phyloP scores from a whole-genome alignment of 306 rosid species.

The Benincasa hispida region DNA sequence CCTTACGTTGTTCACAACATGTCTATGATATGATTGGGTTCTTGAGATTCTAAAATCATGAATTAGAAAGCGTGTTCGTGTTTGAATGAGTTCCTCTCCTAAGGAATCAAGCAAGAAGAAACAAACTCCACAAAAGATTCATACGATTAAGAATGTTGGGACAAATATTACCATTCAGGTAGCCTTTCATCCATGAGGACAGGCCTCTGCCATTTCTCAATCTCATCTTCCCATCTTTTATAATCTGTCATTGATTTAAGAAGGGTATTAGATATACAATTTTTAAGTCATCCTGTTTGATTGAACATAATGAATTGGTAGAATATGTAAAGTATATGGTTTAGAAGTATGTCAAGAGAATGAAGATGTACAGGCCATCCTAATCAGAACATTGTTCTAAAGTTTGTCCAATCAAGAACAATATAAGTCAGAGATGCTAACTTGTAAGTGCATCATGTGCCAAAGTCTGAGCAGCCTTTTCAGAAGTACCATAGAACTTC shows the following conservation, averaged over 20 bases:
- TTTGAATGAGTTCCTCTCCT: background rate
- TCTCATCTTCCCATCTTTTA: constrained; percentile 94
- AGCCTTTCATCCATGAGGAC: constrained; percentile 64
- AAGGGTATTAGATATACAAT: constrained; percentile 9
- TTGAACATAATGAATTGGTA: background rate
- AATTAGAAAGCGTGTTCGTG: background rate
- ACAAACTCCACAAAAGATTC: background rate
- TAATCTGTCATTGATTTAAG: constrained; percentile 47
- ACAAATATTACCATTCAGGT: constrained; percentile 69
- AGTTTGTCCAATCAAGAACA: constrained; percentile 6
- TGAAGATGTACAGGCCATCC: background rate
- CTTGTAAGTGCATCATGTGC: constrained; percentile 90
- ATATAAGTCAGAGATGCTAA: constrained; percentile 25
- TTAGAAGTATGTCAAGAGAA: background rate
- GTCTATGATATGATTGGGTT: background rate
- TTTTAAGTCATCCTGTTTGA: constrained; percentile 2
- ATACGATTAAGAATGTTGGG: background rate
- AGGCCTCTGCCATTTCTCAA: constrained; percentile 86
- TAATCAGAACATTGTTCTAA: background rate
- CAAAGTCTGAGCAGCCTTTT: constrained; percentile 61
- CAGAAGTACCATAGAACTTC: constrained; percentile 89
- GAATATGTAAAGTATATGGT: background rate
- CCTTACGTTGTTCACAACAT: background rate
- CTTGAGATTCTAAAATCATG: background rate
- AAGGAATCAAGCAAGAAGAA: background rate